Evolutionary conservation across 208 protist species (phyloP).

Genomic region (Trichomonas vaginalis): DNA sequence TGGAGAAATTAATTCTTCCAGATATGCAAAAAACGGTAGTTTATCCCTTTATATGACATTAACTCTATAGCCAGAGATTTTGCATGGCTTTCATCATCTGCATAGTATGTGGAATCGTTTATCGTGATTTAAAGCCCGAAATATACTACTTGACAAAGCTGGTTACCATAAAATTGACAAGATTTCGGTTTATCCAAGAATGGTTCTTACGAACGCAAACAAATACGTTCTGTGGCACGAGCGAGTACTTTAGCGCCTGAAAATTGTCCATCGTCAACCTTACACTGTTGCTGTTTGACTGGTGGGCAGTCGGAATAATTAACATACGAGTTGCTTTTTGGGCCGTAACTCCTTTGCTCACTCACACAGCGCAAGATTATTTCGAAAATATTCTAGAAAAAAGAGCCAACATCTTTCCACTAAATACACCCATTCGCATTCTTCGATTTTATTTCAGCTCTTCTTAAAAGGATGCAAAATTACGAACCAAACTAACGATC

Average conservation of each 20-base stretch:
- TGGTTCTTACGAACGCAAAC: background rate
- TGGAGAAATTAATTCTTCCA: background rate
- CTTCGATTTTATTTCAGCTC: background rate
- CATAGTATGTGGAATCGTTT: background rate
- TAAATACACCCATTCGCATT: background rate
- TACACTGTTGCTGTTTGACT: background rate
- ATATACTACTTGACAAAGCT: background rate
- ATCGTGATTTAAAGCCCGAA: conserved; percentile 15
- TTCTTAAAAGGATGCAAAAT: background rate
- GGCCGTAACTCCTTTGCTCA: background rate
- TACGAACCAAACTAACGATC: background rate
- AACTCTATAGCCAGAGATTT: background rate
- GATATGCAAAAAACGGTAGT: background rate
- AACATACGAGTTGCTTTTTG: background rate
- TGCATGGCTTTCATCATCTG: background rate
- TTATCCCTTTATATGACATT: background rate
- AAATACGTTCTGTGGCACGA: background rate
- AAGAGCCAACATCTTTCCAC: background rate
- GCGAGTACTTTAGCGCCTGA: background rate
- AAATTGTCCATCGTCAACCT: background rate
- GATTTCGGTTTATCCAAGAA: conserved; percentile 16
- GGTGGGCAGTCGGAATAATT: conserved; percentile 16
- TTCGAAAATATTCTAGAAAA: background rate
- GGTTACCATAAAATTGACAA: background rate
- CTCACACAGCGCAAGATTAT: background rate